Evolutionary conservation across 164 flowering plant genomes (phyloP), one percentile per base, ranked within the genome.

Genomic region (Umbellularia californica): DNA sequence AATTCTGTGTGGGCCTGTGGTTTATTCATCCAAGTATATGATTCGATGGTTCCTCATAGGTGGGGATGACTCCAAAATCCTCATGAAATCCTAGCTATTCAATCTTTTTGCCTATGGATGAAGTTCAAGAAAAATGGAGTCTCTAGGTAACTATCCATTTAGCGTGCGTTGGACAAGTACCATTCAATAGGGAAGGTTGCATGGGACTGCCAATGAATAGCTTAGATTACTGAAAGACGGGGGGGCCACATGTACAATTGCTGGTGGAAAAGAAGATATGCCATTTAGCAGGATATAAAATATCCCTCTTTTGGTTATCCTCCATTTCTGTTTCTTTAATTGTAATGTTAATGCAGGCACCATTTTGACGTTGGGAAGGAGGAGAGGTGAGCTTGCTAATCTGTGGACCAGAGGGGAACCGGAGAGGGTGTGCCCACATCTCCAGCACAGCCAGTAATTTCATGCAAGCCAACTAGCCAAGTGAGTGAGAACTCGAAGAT

Each of bases 331-430:
- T 71, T 65, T 50, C 24, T 60, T 47, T 65, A 20, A 50, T 30
- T 33, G 15, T 27, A 30, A 41, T 52, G 47, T 70, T 72, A 52
- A 50, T 78, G 73, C 86, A 92, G 97, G 92, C 5, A 92, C 93
- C 1, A 78, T 91, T 67, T 33, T 92, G 30, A 79, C 89, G 0
- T 27, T 92, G 85, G 94, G 90, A 65, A 83, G 66, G 81, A 88
- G 84, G 77, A 83, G 94, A 79, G 94, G 94, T 0, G 97, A 94
- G 55, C 84, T 90, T 35, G 65, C 69, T 70, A 71, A 78, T 70
- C 79, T 92, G 58, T 94, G 94, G 97, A 82, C 83, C 6, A 86
- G 74, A 33, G 98, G 98, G 72, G 91, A 88, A 77, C 93, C 94
- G 15, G 83, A 83, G 47, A 84, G 93, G 71, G 74, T 80, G 2